These are phyloP conservation scores for Dichotomocladium elegans DNA, from an alignment of 371 early-diverging fungal species.

Conservation along the genomic window DNA sequence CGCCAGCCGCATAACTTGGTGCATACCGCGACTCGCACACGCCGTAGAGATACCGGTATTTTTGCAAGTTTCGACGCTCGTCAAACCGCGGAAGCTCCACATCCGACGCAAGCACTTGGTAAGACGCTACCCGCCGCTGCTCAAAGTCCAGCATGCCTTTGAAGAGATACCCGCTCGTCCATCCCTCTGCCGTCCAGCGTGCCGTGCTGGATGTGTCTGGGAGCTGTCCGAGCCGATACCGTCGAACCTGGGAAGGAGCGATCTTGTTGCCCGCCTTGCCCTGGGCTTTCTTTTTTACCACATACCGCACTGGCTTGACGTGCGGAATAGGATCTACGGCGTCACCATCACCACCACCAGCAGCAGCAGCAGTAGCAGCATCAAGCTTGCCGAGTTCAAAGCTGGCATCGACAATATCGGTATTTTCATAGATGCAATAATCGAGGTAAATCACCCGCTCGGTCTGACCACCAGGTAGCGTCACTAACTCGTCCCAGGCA, in stretches of 20 bases:
- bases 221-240: conserved; percentile 38
- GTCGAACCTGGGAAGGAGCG: conserved; percentile 39
- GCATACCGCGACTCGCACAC: conserved; percentile 45
- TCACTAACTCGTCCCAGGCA: conserved; percentile 52
- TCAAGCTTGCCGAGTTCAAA: conserved; percentile 40
- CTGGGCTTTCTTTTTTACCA: conserved; percentile 32
- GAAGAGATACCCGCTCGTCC: conserved; percentile 7
- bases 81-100: conserved; percentile 63
- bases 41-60: conserved; percentile 58
- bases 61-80: conserved; percentile 33
- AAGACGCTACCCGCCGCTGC: conserved; percentile 40
- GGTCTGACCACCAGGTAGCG: conserved; percentile 26
- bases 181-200: conserved; percentile 10
- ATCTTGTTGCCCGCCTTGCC: conserved; percentile 34
- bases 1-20: conserved; percentile 43
- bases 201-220: conserved; percentile 9
- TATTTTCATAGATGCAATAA: conserved; percentile 45
- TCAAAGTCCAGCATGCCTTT: conserved; percentile 22
- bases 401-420: conserved; percentile 48
- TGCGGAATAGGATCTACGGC: conserved; percentile 24
- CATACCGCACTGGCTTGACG: conserved; percentile 37
- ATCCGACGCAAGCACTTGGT: conserved; percentile 39
- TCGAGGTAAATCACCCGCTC: conserved; percentile 44
- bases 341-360: conserved; percentile 10
- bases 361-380: conserved; percentile 12